Evolutionary conservation across 106 monocot species (phyloP).

Genomic region (Dendrobium catenatum): DNA sequence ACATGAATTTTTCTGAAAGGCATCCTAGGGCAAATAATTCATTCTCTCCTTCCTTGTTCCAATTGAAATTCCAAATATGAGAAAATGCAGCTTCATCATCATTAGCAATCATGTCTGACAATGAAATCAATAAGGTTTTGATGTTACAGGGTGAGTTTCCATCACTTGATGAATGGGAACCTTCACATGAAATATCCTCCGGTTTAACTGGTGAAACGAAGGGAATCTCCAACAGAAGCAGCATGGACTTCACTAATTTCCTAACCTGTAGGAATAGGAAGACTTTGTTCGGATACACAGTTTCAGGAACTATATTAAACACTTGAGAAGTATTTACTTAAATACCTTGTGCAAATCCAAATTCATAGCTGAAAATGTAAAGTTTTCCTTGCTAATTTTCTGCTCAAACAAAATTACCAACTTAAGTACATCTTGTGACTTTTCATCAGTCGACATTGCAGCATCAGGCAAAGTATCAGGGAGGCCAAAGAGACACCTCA

Average conservation of each 20-base stretch:
- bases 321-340: not conserved
- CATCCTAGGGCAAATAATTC: slow-evolving; percentile 19
- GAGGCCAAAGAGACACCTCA: slow-evolving; percentile 78
- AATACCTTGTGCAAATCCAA: slow-evolving; percentile 39
- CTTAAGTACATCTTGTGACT: slow-evolving; percentile 31
- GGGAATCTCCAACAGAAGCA: slow-evolving; percentile 31
- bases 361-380: slow-evolving; percentile 18
- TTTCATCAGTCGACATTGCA: slow-evolving; percentile 31
- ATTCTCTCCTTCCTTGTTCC: slow-evolving; percentile 24
- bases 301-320: not conserved
- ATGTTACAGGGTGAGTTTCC: slow-evolving; percentile 11
- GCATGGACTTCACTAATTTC: slow-evolving; percentile 40
- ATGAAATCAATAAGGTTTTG: slow-evolving; percentile 30
- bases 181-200: slow-evolving; percentile 20
- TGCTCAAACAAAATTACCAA: slow-evolving; percentile 38
- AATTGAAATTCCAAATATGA: slow-evolving; percentile 47
- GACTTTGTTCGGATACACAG: not conserved
- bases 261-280: slow-evolving; percentile 37
- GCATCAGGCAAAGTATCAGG: slow-evolving; percentile 23
- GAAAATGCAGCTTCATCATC: slow-evolving; percentile 28
- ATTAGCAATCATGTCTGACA: slow-evolving; percentile 8
- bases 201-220: slow-evolving; percentile 14
- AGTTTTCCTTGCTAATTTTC: slow-evolving; percentile 24
- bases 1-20: slow-evolving; percentile 60
- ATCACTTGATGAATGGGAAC: slow-evolving; percentile 10